Percentiles rank a stretch among this genome's conserved stretches.
phyloP scores from a whole-genome alignment of 1,139 yeast genomes.

The Sugiyamaella paludigena region DNA sequence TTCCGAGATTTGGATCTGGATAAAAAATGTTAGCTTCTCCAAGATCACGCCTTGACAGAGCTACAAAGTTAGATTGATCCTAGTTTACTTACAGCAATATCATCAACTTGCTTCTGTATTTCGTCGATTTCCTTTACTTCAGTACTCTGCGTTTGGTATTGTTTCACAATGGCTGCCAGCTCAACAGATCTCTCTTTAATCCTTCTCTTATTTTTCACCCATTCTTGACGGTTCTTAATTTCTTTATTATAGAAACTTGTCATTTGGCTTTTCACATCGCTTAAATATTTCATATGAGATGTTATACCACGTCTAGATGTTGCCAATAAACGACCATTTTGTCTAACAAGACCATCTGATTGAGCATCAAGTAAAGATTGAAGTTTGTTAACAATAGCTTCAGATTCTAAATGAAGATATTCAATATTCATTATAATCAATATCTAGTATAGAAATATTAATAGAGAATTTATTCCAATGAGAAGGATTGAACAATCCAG shows the following conservation, averaged over 20 bases:
- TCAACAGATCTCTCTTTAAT: constrained; percentile 16
- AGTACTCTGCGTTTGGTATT: constrained; percentile 17
- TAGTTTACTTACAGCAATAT: constrained; percentile 15
- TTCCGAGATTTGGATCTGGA: constrained; percentile 9
- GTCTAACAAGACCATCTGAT: constrained; percentile 27
- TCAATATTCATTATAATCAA: constrained; percentile 10
- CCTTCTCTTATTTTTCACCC: constrained; percentile 17
- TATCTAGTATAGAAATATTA: too few relatives aligned
- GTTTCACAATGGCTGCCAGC: constrained; percentile 15
- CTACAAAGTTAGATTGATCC: too few relatives aligned
- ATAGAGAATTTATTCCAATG: too few relatives aligned
- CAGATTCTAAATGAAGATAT: constrained; percentile 13
- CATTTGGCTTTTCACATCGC: constrained; percentile 19
- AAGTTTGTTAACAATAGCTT: constrained; percentile 13
- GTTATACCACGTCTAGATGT: constrained; percentile 25
- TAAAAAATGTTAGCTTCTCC: background rate
- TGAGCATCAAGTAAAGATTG: constrained; percentile 28
- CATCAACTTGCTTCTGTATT: constrained; percentile 4
- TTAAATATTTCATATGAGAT: constrained; percentile 21
- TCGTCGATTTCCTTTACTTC: constrained; percentile 14
- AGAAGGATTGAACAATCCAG: too few relatives aligned
- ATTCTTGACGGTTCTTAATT: constrained; percentile 16
- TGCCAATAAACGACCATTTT: constrained; percentile 23
- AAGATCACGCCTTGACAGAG: too few relatives aligned
- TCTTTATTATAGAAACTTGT: constrained; percentile 20